phyloP scores from a whole-genome alignment of 2,329 filamentous ascomycete genomes.

The Hypoxylon rubiginosum region DNA sequence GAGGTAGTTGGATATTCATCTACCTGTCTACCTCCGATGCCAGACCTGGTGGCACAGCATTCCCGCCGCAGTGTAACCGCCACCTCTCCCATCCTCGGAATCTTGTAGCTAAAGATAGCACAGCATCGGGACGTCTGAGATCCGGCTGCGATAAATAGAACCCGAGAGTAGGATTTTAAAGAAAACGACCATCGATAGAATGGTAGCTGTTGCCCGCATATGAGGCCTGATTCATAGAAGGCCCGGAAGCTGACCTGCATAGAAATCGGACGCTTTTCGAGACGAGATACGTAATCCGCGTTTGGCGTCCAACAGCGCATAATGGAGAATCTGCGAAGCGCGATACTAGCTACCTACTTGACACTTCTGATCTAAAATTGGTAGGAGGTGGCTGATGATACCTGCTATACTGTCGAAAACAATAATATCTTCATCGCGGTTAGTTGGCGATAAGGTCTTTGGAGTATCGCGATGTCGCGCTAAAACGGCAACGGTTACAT shows the following conservation, averaged over 20 bases:
- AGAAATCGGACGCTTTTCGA: background rate
- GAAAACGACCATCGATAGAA: background rate
- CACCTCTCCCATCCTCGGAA: background rate
- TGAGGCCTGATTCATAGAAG: conserved; percentile 13
- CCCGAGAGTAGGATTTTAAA: conserved; percentile 18
- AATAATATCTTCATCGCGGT: conserved; percentile 10
- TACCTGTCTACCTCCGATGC: too few relatives aligned
- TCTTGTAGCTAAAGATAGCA: conserved; percentile 26
- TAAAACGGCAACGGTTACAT: conserved; percentile 26
- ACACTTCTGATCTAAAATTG: background rate
- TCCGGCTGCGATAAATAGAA: conserved; percentile 17
- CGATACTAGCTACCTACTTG: background rate
- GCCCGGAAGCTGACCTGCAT: conserved; percentile 13
- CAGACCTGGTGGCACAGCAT: conserved; percentile 3
- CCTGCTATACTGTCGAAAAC: conserved; percentile 7
- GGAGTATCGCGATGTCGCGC: conserved; percentile 8
- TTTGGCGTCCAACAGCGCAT: background rate
- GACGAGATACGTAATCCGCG: conserved; percentile 5
- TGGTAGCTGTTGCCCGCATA: conserved; percentile 15
- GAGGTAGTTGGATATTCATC: background rate
- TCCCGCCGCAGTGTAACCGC: conserved; percentile 16
- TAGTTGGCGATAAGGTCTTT: conserved; percentile 8
- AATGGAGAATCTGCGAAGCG: background rate
- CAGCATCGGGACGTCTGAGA: conserved; percentile 21
- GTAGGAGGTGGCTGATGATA: conserved; percentile 5